These are phyloP conservation scores for Inga oerstediana DNA, from an alignment of 306 rosid species.

Conservation along the genomic window DNA sequence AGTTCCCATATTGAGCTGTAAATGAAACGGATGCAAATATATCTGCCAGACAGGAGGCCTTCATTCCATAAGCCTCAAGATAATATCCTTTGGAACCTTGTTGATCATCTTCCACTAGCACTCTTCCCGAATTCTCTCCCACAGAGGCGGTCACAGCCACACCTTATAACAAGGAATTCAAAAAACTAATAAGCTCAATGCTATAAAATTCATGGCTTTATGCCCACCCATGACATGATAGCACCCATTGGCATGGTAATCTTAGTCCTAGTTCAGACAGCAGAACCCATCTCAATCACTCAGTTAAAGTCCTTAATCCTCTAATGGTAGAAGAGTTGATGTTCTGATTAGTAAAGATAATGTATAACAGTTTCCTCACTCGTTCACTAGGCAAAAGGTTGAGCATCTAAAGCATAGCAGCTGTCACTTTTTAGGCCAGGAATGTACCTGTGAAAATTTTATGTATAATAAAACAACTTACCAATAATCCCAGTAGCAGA, in stretches of 20 bases:
- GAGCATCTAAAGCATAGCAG: not conserved
- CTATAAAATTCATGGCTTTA: not conserved
- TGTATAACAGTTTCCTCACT: constrained; percentile 24
- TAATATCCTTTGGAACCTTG: constrained; percentile 51
- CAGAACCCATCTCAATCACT: constrained; percentile 5
- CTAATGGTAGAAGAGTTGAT: not conserved
- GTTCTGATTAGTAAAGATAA: constrained; percentile 1
- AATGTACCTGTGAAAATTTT: constrained; percentile 12
- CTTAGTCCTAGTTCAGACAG: not conserved
- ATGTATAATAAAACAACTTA: constrained; percentile 37
- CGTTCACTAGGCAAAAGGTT: constrained; percentile 14
- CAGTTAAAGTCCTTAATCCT: constrained; percentile 4
- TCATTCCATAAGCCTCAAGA: constrained; percentile 52
- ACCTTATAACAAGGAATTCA: constrained; percentile 6
- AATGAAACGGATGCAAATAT: constrained; percentile 66
- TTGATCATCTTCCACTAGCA: constrained; percentile 12
- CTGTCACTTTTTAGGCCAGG: not conserved
- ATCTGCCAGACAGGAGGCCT: constrained; percentile 70
- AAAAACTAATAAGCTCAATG: not conserved
- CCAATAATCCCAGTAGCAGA: constrained; percentile 81
- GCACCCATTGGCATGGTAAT: not conserved
- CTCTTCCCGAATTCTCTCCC: constrained; percentile 19
- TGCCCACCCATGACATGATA: not conserved
- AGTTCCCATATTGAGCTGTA: constrained; percentile 84
- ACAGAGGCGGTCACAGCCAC: not conserved